Base-by-base conservation (phyloP, 1,284 basidiomycete genomes). In the Rhodotorula sp. region DNA sequence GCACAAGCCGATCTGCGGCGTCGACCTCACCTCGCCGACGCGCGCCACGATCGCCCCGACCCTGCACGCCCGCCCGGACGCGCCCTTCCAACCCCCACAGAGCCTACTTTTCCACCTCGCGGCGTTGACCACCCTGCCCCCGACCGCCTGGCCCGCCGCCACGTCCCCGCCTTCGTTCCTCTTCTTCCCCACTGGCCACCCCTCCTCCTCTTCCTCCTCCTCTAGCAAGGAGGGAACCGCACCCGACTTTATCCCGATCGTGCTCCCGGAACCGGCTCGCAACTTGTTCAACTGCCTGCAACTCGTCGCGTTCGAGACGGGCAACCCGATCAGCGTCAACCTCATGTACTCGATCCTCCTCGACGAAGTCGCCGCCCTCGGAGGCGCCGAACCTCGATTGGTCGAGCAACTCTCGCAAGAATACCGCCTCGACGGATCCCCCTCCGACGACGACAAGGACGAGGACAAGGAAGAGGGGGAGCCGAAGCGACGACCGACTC, bases 341-440 rank as follows among this genome's bases (percentile, higher is more conserved):
- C n/a, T 75, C 2, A 70, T 72, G 68, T 75, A 64, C 62, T 70
- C 68, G 31, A 34, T 75, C 26, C 55, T 75, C n/a, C 21, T 71
- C 15, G 62, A 50, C 12, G 58, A 60, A 31, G 52, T 69, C 38
- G 64, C 68, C 31, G 65, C 66, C 28, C 59, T 63, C 28, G 58
- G 54, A 38, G 71, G 68, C 16, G 62, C 54, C 16, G 65, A 70
- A n/a, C 18, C 34, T 1, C 4, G 67, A 5, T 57, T 70, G 26
- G 45, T 73, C 19, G 64, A 68, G 34, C 73, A 72, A 62, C 62
- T 75, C 21, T 26, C 49, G 1, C 54, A 70, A 47, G 73, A 75
- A 56, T 75, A 68, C 55, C 45, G 60, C 8, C 38, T 67, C 56
- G 50, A 64, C 34, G 66, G 34, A 8, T 43, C 38, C 38, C 38